Base-by-base conservation (phyloP, 352 stramenopile species). In the Phytophthora hybrid region DNA sequence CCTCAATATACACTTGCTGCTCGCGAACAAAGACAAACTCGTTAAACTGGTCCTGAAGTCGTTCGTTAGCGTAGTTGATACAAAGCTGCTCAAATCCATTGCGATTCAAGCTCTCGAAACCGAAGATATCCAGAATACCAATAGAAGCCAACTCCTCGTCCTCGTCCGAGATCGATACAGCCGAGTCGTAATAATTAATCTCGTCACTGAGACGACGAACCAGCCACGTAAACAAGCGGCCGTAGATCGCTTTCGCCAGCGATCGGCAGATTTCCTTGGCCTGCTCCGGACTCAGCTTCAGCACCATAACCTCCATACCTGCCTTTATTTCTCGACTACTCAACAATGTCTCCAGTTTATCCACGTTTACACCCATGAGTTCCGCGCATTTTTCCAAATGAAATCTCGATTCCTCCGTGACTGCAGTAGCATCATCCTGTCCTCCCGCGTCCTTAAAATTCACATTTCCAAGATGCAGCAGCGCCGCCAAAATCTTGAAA, bases 391-490 rank as follows among this genome's bases (percentile, higher is more conserved):
- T 88, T 19, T 91, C 76, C n/a, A 97, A 77, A 62, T 94, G 79
- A 39, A 80, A 62, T 4, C 73, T 39, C 1, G 74, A 85, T 14
- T 72, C 71, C 4, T 68, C 59, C 1, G 78, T 84, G 37, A 93
- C 83, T 2, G 69, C 73, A 51, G 85, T 84, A 0, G 19, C 53
- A 5, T 84, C 79, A 32, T 93, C 85, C 47, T 91, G 82, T 53
- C 77, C 73, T 4, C 66, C 69, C 4, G 69, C 58, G 21, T 58
- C 54, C 44, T 68, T 74, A 59, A 98, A 99, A 26, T 91, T 90
- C 11, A 99, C 85, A 68, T 99, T 99, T 37, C 97, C 98, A 14
- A 98, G 78, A 77, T 99, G 97, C 58, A 99, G 61, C 57, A 99
- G 78, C 18, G 94, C 97, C n/a, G 89, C 91, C 4, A 97, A 60